A percentile compares a stretch with the other conserved stretches of the same genome.
Conservation (phyloP, 176 grass and related monocot species). For the Guadua angustifolia region DNA sequence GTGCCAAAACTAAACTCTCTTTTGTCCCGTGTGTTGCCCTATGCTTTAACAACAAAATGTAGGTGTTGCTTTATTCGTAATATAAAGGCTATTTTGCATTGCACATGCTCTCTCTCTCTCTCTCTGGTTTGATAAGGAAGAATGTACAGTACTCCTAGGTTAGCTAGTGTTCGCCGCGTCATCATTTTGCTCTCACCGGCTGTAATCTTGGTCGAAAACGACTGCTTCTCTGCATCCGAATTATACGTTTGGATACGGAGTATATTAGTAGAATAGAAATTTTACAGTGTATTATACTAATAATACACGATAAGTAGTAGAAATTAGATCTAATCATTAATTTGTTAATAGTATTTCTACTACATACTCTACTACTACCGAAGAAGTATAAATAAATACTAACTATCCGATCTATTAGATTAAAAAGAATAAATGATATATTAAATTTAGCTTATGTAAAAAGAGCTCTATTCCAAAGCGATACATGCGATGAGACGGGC, state of each 20-base stretch:
- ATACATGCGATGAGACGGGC: not conserved
- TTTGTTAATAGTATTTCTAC: too few species aligned
- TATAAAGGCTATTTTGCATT: conserved; percentile 2
- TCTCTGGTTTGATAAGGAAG: conserved; percentile 13
- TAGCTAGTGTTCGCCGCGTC: too few species aligned
- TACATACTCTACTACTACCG: too few species aligned
- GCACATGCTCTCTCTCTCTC: not conserved
- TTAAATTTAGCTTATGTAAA: too few species aligned
- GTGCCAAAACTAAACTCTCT: too few species aligned
- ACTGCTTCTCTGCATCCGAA: not conserved
- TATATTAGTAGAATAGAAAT: not conserved
- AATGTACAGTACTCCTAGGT: not conserved
- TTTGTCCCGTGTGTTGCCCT: not conserved
- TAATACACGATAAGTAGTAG: too few species aligned
- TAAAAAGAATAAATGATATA: too few species aligned
- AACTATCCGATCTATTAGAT: too few species aligned
- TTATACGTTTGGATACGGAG: not conserved
- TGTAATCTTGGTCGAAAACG: not conserved
- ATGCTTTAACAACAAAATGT: not conserved
- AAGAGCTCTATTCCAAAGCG: too few species aligned
- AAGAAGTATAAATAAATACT: too few species aligned
- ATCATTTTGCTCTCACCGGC: not conserved
- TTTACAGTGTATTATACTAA: too few species aligned
- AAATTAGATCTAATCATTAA: too few species aligned
- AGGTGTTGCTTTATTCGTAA: conserved; percentile 23